Evolutionary conservation across 768 basidiomycete species (phyloP).

Genomic region (Clavaria fumosa): DNA sequence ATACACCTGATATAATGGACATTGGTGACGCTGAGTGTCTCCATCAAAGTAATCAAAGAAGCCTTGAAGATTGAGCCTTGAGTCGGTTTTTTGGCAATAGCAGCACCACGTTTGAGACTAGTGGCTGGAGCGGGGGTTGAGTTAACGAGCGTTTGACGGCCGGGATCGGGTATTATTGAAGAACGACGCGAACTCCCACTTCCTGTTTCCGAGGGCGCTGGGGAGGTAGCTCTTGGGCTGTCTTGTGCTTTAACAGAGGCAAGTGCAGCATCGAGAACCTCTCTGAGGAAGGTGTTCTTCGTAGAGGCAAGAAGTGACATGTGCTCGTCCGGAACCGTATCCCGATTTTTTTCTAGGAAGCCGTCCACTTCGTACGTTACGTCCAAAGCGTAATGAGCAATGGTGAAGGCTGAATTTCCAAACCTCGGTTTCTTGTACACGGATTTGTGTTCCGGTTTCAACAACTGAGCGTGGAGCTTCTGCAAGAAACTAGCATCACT

Average conservation of each 20-base stretch:
- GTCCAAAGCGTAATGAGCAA: constrained; percentile 95
- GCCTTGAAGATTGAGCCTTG: constrained; percentile 98
- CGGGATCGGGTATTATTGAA: constrained; percentile 79
- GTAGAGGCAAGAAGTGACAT: constrained; percentile 76
- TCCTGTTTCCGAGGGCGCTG: constrained; percentile 62
- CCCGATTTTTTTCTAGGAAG: constrained; percentile 96
- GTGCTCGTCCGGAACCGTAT: constrained; percentile 97
- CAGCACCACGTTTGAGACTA: constrained; percentile 45
- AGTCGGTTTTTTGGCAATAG: constrained; percentile 77
- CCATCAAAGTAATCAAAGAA: constrained; percentile 88
- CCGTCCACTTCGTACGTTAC: constrained; percentile 98
- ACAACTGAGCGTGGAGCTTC: constrained; percentile 76
- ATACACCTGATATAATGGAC: constrained; percentile 99
- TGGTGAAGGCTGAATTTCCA: constrained; percentile 92
- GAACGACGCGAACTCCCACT: constrained; percentile 67
- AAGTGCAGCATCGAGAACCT: constrained; percentile 84
- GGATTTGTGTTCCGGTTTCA: constrained; percentile 69
- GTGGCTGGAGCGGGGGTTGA: constrained; percentile 23
- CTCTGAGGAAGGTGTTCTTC: constrained; percentile 85
- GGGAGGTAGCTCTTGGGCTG: constrained; percentile 55
- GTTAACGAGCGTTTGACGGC: constrained; percentile 55
- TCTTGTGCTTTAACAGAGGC: constrained; percentile 55
- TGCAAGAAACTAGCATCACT: constrained; percentile 86
- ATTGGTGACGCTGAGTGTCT: constrained; percentile 91
- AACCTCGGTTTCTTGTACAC: constrained; percentile 99